Base-by-base conservation (phyloP, 106 monocot species). In the Dendrobium nobile region DNA sequence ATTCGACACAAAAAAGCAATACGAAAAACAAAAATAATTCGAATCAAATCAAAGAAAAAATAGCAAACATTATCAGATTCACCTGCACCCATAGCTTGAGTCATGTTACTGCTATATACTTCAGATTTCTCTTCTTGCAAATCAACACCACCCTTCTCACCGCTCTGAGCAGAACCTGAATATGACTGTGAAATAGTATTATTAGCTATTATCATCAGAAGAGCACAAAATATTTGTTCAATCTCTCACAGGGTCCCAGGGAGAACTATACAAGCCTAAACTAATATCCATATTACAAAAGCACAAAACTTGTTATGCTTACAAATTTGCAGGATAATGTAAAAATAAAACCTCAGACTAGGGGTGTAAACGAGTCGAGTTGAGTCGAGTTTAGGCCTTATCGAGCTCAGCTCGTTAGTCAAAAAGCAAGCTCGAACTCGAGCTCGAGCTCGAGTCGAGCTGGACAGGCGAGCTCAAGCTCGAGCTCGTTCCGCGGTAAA, bases 71-170 rank as follows among this genome's bases (percentile, higher is more conserved):
- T 31, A 82, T 31, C n/a, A 18, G 56, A 80, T 54, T 80, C 86
- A 95, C 98, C 98, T 87, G 95, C 93, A 82, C 95, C 98, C 98
- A 93, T 95, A 67, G 98, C 95, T 85, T 99, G 78, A 24, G 95
- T 91, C 98, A 99, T 99, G 73, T 91, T 86, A 77, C 76, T 65
- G 81, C 95, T 99, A 83, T 99, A 99, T 67, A 80, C 84, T 7
- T 91, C 91, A 28, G 98, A 99, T 41, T 90, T 98, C 61, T 88
- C 88, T 80, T 83, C 84, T 47, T 85, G 78, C 65, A 41, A 75
- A 55, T 88, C 90, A 78, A 77, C 47, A 65, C n/a, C 77, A 72
- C 59, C 76, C 75, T 87, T 89, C 85, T 93, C 89, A 72, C 87
- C 77, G 55, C 80, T 88, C 41, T 89, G 85, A 78, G 88, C 56